Conservation (phyloP, 2,329 filamentous ascomycete species). For the Triangularia verruculosa region DNA sequence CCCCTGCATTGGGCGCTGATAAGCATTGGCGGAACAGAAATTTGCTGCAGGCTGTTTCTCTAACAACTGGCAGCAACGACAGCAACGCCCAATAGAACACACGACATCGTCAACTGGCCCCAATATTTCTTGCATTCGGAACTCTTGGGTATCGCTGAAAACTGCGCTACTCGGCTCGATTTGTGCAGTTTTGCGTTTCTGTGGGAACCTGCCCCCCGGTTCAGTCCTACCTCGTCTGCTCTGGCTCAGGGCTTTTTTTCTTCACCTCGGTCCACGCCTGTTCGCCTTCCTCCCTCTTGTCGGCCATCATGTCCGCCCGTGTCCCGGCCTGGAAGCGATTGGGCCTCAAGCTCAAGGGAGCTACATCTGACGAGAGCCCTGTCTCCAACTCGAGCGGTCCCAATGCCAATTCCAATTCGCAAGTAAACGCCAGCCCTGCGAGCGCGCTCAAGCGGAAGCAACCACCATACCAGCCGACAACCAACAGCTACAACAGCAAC, state of each 20-base stretch:
- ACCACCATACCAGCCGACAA: constrained; percentile 27
- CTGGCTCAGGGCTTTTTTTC: constrained; percentile 7
- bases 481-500: constrained; percentile 33
- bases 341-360: constrained; percentile 59
- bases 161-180: constrained; percentile 16
- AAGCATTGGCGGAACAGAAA: constrained; percentile 29
- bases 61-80: constrained; percentile 19
- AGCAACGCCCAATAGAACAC: constrained; percentile 25
- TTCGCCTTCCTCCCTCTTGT: constrained; percentile 33
- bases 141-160: constrained; percentile 16
- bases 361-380: constrained; percentile 35
- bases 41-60: constrained; percentile 25
- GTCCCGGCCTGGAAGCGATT: constrained; percentile 61
- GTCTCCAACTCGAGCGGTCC: constrained; percentile 25
- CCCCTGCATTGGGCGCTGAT: constrained; percentile 25
- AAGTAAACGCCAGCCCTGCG: constrained; percentile 25
- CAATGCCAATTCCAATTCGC: constrained; percentile 23
- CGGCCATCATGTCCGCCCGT: constrained; percentile 41
- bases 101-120: constrained; percentile 10
- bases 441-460: constrained; percentile 49
- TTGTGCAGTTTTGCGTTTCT: constrained; percentile 13
- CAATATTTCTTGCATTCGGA: constrained; percentile 21
- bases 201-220: constrained; percentile 19
- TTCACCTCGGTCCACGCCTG: constrained; percentile 26
- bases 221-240: constrained; percentile 6